Evolutionary conservation across 495 filamentous ascomycete genomes (phyloP).

Genomic region (Penicillium chermesinum): DNA sequence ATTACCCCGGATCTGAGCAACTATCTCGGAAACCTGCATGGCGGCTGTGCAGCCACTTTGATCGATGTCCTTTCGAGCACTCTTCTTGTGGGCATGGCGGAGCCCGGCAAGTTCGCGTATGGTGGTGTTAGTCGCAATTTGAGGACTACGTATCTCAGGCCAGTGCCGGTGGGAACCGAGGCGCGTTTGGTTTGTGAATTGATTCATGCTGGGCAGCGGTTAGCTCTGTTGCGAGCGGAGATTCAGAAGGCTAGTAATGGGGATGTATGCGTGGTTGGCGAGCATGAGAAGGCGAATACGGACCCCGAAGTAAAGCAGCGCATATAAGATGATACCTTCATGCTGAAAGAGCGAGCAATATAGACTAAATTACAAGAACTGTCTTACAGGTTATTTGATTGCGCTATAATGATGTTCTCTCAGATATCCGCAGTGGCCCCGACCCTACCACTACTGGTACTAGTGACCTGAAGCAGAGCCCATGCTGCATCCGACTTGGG

Average conservation of each 20-base stretch:
- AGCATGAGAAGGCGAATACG: conserved; percentile 65
- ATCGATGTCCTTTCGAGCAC: conserved; percentile 62
- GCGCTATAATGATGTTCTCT: no score
- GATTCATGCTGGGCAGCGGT: conserved; percentile 54
- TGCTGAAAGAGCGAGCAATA: no score
- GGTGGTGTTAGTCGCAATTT: conserved; percentile 65
- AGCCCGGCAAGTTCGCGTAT: conserved; percentile 55
- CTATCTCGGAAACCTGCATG: conserved; percentile 58
- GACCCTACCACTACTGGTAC: no score
- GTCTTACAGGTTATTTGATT: no score
- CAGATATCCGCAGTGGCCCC: no score
- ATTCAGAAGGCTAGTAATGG: conserved; percentile 43
- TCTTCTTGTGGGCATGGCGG: conserved; percentile 51
- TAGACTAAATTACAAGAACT: no score
- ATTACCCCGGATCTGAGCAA: conserved; percentile 55
- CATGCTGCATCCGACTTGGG: no score
- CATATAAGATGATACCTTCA: conserved; percentile 20
- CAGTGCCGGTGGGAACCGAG: conserved; percentile 46
- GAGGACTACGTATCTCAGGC: conserved; percentile 63
- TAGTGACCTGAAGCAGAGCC: no score
- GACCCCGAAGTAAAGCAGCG: conserved; percentile 40
- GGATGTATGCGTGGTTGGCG: conserved; percentile 54
- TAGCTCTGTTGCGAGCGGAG: conserved; percentile 44
- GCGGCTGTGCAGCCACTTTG: conserved; percentile 61
- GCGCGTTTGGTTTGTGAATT: conserved; percentile 57